Evolutionary conservation across 164 flowering plant species (phyloP), one percentile per base, ranked within the genome.

Genomic region (Vitis riparia): DNA sequence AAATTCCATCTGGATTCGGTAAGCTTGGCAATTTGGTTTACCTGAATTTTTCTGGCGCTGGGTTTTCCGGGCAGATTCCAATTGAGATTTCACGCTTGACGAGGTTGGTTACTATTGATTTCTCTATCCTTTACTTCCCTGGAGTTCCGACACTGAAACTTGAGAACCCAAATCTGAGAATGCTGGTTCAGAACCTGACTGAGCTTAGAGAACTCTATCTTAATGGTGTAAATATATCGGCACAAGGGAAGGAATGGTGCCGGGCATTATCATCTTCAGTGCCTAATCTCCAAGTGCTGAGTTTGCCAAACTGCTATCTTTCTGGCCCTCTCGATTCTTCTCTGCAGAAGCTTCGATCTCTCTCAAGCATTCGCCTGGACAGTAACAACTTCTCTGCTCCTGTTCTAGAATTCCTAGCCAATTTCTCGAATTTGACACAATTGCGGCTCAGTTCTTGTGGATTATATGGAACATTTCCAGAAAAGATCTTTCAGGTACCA

Each of bases 31-130:
- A 73, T 51, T 67, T 87, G 75, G 72, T 23, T 15, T 53, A 74
- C 66, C 84, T 88, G 70, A 83, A 90, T 62, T 62, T 88, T 55
- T 85, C 89, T n/a, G 66, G 77, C 27, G 67, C 90, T 11, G 79
- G 80, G 32, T 86, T 87, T 51, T 23, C 13, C 0, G 88, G 88
- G 17, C 88, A 86, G 27, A 73, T 85, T 62, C 85, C 88, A 6
- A 23, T 49, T 5, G 81, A 70, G 62, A 27, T 85, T 37, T 68
- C 85, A 8, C 17, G 5, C 9, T 12, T 85, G 70, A 73, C 67
- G 3, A 75, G 57, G 59, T 80, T 83, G 75, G 75, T 69, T 37
- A 60, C 29, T 32, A 80, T 85, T 63, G 81, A 81, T 74, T 68
- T 85, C 11, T 78, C 89, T 14, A 50, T 1, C 47, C 4, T 15